These are phyloP conservation scores for Helichrysum umbraculigerum DNA, from an alignment of 129 eudicot genomes.

Conservation along the genomic window DNA sequence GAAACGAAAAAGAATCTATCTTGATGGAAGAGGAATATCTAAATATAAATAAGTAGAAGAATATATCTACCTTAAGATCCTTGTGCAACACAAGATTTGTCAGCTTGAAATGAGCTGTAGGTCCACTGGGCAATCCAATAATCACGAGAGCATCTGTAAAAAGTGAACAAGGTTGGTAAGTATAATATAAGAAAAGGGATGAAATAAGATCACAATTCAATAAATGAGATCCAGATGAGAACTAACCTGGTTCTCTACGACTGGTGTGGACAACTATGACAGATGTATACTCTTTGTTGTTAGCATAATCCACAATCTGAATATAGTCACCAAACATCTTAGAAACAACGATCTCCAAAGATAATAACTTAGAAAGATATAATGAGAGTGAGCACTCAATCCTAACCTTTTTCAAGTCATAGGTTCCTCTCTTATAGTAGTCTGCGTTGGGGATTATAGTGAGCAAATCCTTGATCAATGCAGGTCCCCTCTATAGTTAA, in stretches of 20 bases:
- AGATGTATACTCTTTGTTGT: constrained; percentile 78
- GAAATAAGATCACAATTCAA: background rate
- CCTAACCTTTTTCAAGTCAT: constrained; percentile 84
- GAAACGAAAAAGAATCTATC: background rate
- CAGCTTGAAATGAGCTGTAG: constrained; percentile 96
- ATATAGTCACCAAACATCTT: constrained; percentile 1
- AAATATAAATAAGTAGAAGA: background rate
- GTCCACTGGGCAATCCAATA: constrained; percentile 92
- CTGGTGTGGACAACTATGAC: constrained; percentile 87
- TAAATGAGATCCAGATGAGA: background rate
- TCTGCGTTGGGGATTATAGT: constrained; percentile 78
- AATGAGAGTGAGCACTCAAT: background rate
- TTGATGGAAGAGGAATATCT: background rate
- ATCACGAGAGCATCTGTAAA: constrained; percentile 71
- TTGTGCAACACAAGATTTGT: constrained; percentile 76
- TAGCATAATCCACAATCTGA: constrained; percentile 91
- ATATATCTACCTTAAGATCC: constrained; percentile 71
- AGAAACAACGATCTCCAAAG: background rate
- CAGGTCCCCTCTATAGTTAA: constrained; percentile 81
- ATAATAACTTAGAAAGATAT: background rate
- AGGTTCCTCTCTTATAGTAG: constrained; percentile 91
- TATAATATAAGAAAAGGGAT: background rate
- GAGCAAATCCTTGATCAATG: constrained; percentile 68
- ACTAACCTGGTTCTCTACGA: constrained; percentile 94
- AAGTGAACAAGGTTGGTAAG: constrained; percentile 4